Conservation (phyloP, 352 stramenopile genomes). For the Discostella stelligera region DNA sequence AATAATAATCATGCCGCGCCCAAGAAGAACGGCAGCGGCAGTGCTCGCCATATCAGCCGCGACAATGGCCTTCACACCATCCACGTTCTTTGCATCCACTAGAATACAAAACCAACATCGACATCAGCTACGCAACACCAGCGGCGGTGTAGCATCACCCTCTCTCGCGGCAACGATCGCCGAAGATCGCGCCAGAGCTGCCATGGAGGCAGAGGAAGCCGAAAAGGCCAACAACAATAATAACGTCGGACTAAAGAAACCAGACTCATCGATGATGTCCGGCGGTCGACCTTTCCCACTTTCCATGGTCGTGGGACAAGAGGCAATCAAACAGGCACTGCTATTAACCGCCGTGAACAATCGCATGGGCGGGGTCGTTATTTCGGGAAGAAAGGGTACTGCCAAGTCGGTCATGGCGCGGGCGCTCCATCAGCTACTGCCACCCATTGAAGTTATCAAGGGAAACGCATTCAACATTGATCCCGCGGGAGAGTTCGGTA, state of each 20-base stretch:
- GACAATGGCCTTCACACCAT: conserved; percentile 19
- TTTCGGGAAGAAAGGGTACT: conserved; percentile 84
- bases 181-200: conserved; percentile 59
- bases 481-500: conserved; percentile 70
- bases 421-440: conserved; percentile 83
- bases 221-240: background rate
- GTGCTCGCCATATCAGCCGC: conserved; percentile 19
- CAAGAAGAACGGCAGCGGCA: conserved; percentile 37
- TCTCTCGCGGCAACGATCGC: conserved; percentile 32
- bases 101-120: conserved; percentile 25
- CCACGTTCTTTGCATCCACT: background rate
- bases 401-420: conserved; percentile 87
- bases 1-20: conserved; percentile 28
- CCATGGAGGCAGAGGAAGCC: conserved; percentile 64
- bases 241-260: conserved; percentile 30
- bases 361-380: conserved; percentile 85
- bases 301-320: conserved; percentile 85
- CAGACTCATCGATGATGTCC: conserved; percentile 56
- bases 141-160: background rate
- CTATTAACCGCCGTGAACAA: conserved; percentile 81
- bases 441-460: conserved; percentile 84
- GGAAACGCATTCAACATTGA: conserved; percentile 85
- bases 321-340: conserved; percentile 85
- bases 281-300: conserved; percentile 82
- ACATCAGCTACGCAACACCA: background rate